A percentile compares a stretch with the other conserved stretches of the same genome.
Conservation (phyloP, 345 rosid species). For the Psidium friedrichsthalianum region DNA sequence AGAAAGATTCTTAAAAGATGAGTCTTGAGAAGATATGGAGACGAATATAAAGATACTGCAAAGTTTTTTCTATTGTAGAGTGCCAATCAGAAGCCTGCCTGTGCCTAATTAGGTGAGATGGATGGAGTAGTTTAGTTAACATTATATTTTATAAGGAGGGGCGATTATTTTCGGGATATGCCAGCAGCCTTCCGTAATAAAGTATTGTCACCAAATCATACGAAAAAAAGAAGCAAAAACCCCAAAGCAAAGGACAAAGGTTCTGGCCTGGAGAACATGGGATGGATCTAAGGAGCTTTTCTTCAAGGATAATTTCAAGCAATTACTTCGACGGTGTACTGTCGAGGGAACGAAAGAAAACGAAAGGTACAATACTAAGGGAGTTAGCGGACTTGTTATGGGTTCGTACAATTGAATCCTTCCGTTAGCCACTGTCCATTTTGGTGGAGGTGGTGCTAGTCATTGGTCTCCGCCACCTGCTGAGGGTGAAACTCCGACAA, state of each 20-base stretch:
- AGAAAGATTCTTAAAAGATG: background rate
- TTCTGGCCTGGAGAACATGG: background rate
- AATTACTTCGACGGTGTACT: background rate
- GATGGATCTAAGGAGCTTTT: background rate
- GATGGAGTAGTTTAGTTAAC: background rate
- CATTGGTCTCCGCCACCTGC: background rate
- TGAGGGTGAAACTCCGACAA: background rate
- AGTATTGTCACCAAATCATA: background rate
- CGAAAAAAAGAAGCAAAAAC: background rate
- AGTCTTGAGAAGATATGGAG: background rate
- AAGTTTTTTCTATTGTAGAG: background rate
- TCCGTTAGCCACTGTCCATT: background rate
- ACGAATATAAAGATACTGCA: background rate
- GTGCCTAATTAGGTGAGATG: background rate
- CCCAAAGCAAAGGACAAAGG: background rate
- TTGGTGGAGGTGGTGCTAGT: background rate
- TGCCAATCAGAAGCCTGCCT: background rate
- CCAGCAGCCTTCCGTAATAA: background rate
- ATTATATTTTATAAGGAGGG: background rate
- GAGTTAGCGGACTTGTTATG: background rate
- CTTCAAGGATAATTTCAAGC: background rate
- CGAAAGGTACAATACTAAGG: background rate
- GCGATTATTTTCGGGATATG: background rate
- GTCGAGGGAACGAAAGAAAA: background rate
- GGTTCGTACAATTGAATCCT: background rate